A percentile compares a stretch with the other conserved stretches of the same genome.
Evolutionary conservation across 2,329 filamentous ascomycete genomes (phyloP).

Genomic region (Sclerotinia borealis): DNA sequence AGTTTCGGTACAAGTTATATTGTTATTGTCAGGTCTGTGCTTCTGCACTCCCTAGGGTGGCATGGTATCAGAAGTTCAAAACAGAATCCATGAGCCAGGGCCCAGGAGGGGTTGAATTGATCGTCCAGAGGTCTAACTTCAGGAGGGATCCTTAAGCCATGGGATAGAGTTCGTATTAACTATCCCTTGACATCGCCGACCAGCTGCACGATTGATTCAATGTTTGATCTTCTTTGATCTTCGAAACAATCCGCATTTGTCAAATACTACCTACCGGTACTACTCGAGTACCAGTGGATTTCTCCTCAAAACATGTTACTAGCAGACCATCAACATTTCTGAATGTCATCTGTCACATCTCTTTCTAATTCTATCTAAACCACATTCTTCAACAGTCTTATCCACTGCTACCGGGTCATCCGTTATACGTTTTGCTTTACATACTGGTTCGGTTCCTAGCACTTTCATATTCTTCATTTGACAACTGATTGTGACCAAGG

Average conservation of each 20-base stretch:
- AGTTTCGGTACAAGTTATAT: neutral
- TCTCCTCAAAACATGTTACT: too few relatives aligned
- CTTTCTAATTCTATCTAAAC: neutral
- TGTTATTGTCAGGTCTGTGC: neutral
- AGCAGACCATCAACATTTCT: neutral
- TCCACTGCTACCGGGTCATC: neutral
- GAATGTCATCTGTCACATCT: neutral
- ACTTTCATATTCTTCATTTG: neutral
- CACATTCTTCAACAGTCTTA: neutral
- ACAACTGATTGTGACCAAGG: neutral
- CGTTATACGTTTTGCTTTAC: neutral
- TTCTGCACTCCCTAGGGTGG: neutral
- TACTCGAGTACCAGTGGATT: too few relatives aligned
- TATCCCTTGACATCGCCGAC: conserved; percentile 1
- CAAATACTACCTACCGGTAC: neutral
- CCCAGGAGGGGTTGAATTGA: neutral
- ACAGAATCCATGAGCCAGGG: too few relatives aligned
- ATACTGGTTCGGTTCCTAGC: neutral
- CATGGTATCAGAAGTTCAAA: neutral
- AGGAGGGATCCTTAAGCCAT: conserved; percentile 10
- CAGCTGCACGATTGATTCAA: neutral
- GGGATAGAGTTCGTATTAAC: conserved; percentile 1
- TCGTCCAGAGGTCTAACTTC: neutral
- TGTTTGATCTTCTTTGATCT: neutral
- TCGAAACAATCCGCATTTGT: neutral